phyloP scores from a whole-genome alignment of 257 asterid genomes.

The Lantana camara region DNA sequence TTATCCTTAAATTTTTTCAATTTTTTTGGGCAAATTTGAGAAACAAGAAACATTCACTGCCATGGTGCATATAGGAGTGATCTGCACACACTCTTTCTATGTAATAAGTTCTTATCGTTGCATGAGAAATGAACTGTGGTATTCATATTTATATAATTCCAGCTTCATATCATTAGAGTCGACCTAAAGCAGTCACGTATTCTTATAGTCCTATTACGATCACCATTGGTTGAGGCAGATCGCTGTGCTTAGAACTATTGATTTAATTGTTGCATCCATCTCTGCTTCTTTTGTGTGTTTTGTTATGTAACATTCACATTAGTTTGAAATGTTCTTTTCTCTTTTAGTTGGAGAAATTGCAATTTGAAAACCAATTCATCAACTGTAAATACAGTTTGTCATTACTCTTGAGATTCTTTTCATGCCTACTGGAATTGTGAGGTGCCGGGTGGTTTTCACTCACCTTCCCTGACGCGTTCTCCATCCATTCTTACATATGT shows the following conservation, averaged over 20 bases:
- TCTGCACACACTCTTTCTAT: background rate
- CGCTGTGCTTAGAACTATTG: background rate
- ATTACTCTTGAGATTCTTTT: too few species aligned
- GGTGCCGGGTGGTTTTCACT: background rate
- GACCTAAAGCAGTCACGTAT: background rate
- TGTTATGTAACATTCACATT: background rate
- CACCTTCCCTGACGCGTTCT: background rate
- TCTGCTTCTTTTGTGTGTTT: background rate
- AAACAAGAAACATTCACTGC: background rate
- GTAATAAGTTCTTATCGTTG: background rate
- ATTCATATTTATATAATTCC: background rate
- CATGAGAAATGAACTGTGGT: background rate
- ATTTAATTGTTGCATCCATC: background rate
- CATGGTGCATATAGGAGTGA: background rate
- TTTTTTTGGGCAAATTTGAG: too few species aligned
- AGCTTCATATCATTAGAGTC: background rate
- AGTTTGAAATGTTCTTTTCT: background rate
- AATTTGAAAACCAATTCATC: background rate
- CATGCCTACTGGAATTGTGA: too few species aligned
- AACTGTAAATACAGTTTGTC: too few species aligned
- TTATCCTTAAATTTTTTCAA: too few species aligned
- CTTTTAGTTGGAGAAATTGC: background rate
- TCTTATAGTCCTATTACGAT: background rate
- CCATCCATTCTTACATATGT: conserved; percentile 21
- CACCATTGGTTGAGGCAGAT: background rate